Base-by-base conservation (phyloP, 2,329 filamentous ascomycete genomes). In the Dothidotthia symphoricarpi region DNA sequence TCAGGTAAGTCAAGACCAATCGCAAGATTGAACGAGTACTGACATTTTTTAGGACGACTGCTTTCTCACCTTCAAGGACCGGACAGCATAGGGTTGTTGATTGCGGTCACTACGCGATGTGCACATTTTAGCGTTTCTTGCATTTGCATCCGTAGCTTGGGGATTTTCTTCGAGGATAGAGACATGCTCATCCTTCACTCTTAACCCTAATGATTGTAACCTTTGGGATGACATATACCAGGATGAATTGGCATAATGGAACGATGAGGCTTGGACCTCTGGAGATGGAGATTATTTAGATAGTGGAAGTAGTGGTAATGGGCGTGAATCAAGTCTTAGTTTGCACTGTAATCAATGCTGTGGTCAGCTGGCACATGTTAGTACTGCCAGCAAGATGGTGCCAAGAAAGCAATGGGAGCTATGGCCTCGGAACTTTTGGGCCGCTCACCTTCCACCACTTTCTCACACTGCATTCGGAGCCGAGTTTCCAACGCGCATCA, bases 41-140 rank as follows among this genome's bases (percentile, higher is more conserved):
- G 44, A 62, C 40, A 7, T 6, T 1, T 4, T 9, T 4, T 49
- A 91, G 86, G 88, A 94, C 64, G 85, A 93, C 64, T 93, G 87
- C 71, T 83, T 85, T 39, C 77, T 93, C 57, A 83, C 83, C 2
- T 90, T 93, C 63, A 76, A 69, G 35, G 51, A 66, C 34, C 57
- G 61, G 42, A 45, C 45, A 32, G 49, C 48, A 39, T 62, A 57
- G 32, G 37, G n/a, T 27, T 40, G 19, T 22, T 24, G 15, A n/a
- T 26, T 42, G 39, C 31, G 24, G 34, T 48, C 28, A 35, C 45
- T 39, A 49, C 49, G 43, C 45, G 38, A 43, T 47, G 46, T 44
- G 43, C 48, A 46, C 31, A 44, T 52, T 47, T 51, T 34, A 54
- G 49, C 51, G 49, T 47, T 51, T 45, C 41, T 46, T 49, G 52